Evolutionary conservation across 2,329 filamentous ascomycete species (phyloP), one percentile per base, ranked within the genome.

Genomic region (Escovopsis weberi): DNA sequence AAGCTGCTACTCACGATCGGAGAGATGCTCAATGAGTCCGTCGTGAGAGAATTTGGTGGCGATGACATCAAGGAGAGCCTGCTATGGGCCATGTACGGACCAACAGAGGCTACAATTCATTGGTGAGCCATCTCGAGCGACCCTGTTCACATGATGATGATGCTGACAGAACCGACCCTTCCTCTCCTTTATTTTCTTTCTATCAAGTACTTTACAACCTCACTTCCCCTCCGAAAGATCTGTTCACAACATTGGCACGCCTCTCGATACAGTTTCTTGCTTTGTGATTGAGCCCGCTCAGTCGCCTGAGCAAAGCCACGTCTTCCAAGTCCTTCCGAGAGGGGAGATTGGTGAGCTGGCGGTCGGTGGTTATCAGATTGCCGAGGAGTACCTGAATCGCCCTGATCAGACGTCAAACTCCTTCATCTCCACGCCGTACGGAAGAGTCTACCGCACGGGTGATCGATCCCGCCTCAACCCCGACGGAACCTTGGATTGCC

Each of bases 41-140:
- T 95, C 2, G 70, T 94, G 19, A 65, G 75, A 33, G 85, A 93
- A 55, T 95, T 91, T 66, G 86, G 85, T 6, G 75, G 75, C 2
- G 63, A 66, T 9, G 54, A 59, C 0, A 55, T 55, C 1, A 62
- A 61, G 7, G 56, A 65, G 2, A 80, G 82, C 50, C 78, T 94
- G 37, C 68, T 95, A 1, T 88, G 85, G 73, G 88, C 80, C 32
- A 94, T 94, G 86, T 95, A 95, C 55, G 88, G 88, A 0, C 88
- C 88, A 2, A 95, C 88, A 0, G 88, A 95, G 62, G 85, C 85
- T 7, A 78, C 87, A 0, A 94, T 95, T 44, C 88, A 95, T 57
- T 95, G 74, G 70, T 72, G 54, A 59, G 18, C 7, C 11, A 11
- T 32, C 8, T 9, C 8, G 28, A 3, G 28, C 28, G 28, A 9